These are phyloP conservation scores for Nymphaea colorata DNA, from an alignment of 164 flowering plant genomes.

Conservation along the genomic window DNA sequence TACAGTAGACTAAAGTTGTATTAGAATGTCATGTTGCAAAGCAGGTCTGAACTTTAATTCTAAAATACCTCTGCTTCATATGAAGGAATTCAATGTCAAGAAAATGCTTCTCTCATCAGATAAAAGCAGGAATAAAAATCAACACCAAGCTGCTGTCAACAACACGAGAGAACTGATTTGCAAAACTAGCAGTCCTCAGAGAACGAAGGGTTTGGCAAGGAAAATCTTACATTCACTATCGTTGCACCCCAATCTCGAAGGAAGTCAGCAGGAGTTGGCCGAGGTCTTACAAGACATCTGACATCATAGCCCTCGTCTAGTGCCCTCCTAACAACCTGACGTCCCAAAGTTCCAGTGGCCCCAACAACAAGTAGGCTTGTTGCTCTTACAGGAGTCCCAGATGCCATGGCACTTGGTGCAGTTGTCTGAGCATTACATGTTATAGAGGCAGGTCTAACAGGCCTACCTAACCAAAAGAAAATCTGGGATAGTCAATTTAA, in stretches of 20 bases:
- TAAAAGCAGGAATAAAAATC: no score
- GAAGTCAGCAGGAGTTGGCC: constrained; percentile 97
- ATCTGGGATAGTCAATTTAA: no score
- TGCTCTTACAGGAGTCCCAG: constrained; percentile 90
- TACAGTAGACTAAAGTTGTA: no score
- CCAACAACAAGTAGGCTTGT: constrained; percentile 90
- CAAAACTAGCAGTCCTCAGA: no score
- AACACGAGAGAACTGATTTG: no score
- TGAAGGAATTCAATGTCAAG: no score
- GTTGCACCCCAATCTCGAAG: constrained; percentile 99
- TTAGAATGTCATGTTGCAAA: no score
- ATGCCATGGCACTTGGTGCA: constrained; percentile 50
- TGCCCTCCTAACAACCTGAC: constrained; percentile 88
- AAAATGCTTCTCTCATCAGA: no score
- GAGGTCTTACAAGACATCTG: constrained; percentile 85
- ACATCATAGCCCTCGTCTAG: constrained; percentile 97
- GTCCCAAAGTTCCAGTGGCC: constrained; percentile 94
- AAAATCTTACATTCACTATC: constrained; percentile 65
- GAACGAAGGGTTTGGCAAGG: no score
- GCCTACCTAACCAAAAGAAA: constrained; percentile 17
- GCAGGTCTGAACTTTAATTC: no score
- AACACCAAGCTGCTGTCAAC: no score
- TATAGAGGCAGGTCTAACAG: constrained; percentile 12
- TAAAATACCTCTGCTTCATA: no score
- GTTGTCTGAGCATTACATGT: constrained; percentile 31